phyloP scores from a whole-genome alignment of 176 grass and related monocot genomes.

The Dactylis glomerata region DNA sequence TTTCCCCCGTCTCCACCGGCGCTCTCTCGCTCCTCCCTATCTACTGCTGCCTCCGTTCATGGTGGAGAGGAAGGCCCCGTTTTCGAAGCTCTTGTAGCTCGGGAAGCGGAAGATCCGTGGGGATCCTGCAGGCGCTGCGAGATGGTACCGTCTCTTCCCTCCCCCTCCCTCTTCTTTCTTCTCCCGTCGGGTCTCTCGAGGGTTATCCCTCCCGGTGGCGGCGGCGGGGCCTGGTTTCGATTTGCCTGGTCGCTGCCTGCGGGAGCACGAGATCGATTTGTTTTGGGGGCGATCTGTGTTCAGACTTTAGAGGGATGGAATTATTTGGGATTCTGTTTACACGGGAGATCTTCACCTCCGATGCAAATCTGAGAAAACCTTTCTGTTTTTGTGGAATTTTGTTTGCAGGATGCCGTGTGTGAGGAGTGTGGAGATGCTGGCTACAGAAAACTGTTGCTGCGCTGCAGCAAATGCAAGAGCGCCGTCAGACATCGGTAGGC shows the following conservation, averaged over 20 bases:
- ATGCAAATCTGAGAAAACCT: neutral
- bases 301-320: no score
- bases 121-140: neutral
- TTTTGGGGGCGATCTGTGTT: neutral
- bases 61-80: neutral
- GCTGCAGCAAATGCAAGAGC: neutral
- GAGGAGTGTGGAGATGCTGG: neutral
- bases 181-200: neutral
- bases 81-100: neutral
- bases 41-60: neutral
- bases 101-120: neutral
- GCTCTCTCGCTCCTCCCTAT: neutral
- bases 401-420: neutral
- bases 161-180: neutral
- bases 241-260: neutral
- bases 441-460: neutral
- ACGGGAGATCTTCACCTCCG: neutral
- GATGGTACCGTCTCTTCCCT: neutral
- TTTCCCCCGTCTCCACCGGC: neutral
- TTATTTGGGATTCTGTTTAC: neutral
- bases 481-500: neutral
- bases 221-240: neutral
- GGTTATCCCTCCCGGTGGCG: neutral
- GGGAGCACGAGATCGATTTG: neutral
- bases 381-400: neutral